These are phyloP conservation scores for Pleurotus salmoneostramineus DNA, from an alignment of 768 basidiomycete genomes.

Conservation along the genomic window DNA sequence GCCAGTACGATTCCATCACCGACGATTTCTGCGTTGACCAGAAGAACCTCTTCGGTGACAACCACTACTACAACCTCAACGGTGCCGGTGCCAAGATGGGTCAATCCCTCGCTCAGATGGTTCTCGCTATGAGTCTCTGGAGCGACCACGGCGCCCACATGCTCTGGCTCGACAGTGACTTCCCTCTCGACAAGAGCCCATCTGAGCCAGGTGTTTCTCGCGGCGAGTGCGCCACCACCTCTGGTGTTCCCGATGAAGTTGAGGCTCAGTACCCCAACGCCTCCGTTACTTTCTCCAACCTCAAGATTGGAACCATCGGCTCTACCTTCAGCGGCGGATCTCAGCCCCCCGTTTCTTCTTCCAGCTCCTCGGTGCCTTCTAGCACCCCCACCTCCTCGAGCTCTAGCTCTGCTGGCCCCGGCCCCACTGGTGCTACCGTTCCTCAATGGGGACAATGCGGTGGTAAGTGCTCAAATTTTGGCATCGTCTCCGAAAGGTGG, in stretches of 20 bases:
- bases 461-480: no score
- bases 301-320: constrained; percentile 33
- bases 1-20: constrained; percentile 31
- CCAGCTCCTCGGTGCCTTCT: background rate
- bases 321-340: constrained; percentile 23
- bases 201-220: constrained; percentile 28
- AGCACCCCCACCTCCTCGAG: background rate
- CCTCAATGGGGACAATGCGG: constrained; percentile 3
- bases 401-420: no score
- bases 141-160: constrained; percentile 36
- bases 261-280: constrained; percentile 23
- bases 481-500: no score
- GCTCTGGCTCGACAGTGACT: constrained; percentile 38
- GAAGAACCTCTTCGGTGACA: constrained; percentile 31
- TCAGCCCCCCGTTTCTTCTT: background rate
- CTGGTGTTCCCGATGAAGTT: constrained; percentile 31
- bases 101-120: constrained; percentile 27
- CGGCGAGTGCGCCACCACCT: constrained; percentile 33
- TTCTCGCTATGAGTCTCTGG: constrained; percentile 32
- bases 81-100: constrained; percentile 25
- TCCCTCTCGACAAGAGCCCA: constrained; percentile 19
- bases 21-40: constrained; percentile 33
- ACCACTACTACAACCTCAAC: constrained; percentile 26
- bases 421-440: background rate
- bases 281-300: constrained; percentile 35